A percentile compares a stretch with the other conserved stretches of the same genome.
phyloP scores from a whole-genome alignment of 148 eudicot genomes.

The Nyssa sinensis region DNA sequence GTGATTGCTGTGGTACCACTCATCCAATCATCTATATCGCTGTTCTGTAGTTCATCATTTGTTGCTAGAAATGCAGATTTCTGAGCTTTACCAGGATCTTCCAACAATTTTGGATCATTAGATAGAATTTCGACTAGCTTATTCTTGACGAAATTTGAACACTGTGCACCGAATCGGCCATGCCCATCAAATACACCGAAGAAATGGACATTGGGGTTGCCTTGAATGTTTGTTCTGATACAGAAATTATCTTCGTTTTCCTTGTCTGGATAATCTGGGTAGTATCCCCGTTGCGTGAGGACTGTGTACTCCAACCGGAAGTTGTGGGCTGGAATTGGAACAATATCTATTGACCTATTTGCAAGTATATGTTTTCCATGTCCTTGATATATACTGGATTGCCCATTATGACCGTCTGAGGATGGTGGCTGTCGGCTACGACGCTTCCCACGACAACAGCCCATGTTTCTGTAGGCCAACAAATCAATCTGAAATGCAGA shows the following conservation, averaged over 20 bases:
- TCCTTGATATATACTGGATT: conserved; percentile 24
- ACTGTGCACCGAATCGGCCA: conserved; percentile 70
- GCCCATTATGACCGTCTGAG: conserved; percentile 34
- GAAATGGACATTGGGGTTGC: conserved; percentile 79
- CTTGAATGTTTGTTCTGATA: conserved; percentile 55
- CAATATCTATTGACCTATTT: conserved; percentile 41
- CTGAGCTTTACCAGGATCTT: conserved; percentile 76
- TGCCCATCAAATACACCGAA: conserved; percentile 99
- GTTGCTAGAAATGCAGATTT: conserved; percentile 58
- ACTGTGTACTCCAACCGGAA: conserved; percentile 66
- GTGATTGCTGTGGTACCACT: conserved; percentile 97
- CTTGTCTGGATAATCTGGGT: conserved; percentile 83
- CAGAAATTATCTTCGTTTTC: conserved; percentile 89
- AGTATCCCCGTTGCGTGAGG: conserved; percentile 68
- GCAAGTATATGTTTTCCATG: conserved; percentile 35
- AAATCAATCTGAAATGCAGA: too few relatives aligned
- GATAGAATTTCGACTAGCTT: conserved; percentile 70
- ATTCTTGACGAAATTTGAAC: conserved; percentile 76
- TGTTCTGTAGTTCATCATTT: conserved; percentile 76
- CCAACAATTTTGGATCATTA: conserved; percentile 48
- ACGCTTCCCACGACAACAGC: conserved; percentile 79
- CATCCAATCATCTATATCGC: conserved; percentile 78
- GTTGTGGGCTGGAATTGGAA: conserved; percentile 66
- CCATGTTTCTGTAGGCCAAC: conserved; percentile 45
- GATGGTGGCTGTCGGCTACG: conserved; percentile 35